Base-by-base conservation (phyloP, 495 filamentous ascomycete genomes). In the Talaromyces nanjingensis region DNA sequence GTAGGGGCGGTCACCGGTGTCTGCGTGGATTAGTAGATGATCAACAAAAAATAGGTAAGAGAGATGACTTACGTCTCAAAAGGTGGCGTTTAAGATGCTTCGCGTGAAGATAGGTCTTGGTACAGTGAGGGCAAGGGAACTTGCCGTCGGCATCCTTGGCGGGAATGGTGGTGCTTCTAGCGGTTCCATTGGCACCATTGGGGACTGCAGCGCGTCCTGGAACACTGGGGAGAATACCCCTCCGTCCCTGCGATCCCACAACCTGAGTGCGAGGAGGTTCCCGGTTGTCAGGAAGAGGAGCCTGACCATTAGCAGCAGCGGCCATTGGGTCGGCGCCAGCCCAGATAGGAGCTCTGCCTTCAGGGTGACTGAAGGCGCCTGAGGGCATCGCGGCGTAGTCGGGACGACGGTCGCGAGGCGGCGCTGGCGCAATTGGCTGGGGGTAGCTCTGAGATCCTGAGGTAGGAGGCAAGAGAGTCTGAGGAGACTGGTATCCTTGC, bases 61-160 rank as follows among this genome's bases (percentile, higher is more conserved):
- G 25, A 12, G 2, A 64, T 63, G 24, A 89, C 92, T 92, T 84
- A 97, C 92, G 94, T 80, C 94, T 81, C 60, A 98, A 81, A 20
- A 97, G 81, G 82, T 98, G 94, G 66, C 94, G 86, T 82, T 98
- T 98, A 64, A 98, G 77, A 75, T 98, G 94, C 80, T 98, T 98
- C 34, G 92, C 89, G 75, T 98, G 94, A 59, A 97, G 85, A 75
- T 98, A 98, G 7, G 91, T 96, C 81, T 97, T 98, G 70, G 88
- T 94, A 75, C 94, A 98, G 76, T 97, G 91, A 67, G 90, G 91
- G 77, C 94, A 98, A 47, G 93, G 93, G 72, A 92, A 98, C 81
- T 98, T 98, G 64, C 93, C 93, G 71, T 97, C 92, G 11, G 91
- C 89, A 74, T 97, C 92, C 79, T 98, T 98, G 68, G 87, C 85